Conservation (phyloP, 805 yeast species). For the Yarrowia phangngaensis region DNA sequence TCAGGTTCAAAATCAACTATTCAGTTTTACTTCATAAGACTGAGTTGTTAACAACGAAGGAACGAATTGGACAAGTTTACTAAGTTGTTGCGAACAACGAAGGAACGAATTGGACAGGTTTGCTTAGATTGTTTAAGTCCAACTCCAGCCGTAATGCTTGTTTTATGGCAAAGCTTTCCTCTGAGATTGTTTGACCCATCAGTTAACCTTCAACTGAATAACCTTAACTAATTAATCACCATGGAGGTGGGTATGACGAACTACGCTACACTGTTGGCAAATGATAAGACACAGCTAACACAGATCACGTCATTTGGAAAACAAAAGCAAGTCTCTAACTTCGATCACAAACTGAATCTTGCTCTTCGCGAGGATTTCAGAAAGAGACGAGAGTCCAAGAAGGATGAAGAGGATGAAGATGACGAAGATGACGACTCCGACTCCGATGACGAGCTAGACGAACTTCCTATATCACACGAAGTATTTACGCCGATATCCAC, state of each 20-base stretch:
- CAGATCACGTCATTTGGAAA: slow-evolving; percentile 19
- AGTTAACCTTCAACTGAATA: too few species aligned
- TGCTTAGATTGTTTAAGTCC: too few species aligned
- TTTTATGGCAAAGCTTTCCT: too few species aligned
- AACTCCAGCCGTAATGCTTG: too few species aligned
- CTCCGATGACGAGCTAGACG: slow-evolving; percentile 36
- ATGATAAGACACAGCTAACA: slow-evolving; percentile 14
- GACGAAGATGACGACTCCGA: slow-evolving; percentile 33
- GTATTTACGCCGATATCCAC: slow-evolving; percentile 32
- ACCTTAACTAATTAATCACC: too few species aligned
- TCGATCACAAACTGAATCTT: slow-evolving; percentile 18
- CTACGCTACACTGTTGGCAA: slow-evolving; percentile 28
- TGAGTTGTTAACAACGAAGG: too few species aligned
- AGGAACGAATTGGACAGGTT: too few species aligned
- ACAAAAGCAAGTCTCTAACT: slow-evolving; percentile 23
- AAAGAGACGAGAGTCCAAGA: slow-evolving; percentile 6
- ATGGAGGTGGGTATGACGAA: slow-evolving; percentile 20
- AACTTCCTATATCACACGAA: slow-evolving; percentile 42
- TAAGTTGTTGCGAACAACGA: too few species aligned
- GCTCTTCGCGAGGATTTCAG: slow-evolving; percentile 8
- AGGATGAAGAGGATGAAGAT: slow-evolving; percentile 20
- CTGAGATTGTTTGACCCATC: too few species aligned
- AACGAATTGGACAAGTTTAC: too few species aligned
- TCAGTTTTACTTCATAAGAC: too few species aligned
- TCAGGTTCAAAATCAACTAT: too few species aligned